Conservation (phyloP, 1,284 basidiomycete species). For the Agaricales sp. region DNA sequence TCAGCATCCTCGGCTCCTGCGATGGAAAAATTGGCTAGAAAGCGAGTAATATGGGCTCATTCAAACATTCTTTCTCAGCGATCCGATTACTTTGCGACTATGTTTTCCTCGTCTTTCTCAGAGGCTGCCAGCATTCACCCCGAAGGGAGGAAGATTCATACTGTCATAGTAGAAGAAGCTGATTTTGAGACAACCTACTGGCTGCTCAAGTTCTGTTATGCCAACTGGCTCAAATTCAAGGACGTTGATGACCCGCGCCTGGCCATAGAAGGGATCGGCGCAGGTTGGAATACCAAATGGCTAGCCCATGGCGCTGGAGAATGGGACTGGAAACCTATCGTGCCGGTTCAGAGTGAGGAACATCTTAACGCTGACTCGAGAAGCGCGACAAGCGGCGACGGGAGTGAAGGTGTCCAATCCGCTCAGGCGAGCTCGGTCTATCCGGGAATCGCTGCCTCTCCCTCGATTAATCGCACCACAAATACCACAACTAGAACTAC, state of each 20-base stretch:
- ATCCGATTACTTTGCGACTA: conserved; percentile 75
- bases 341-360: not conserved
- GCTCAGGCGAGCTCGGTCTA: conserved; percentile 9
- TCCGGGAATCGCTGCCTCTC: conserved; percentile 6
- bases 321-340: conserved; percentile 57
- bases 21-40: conserved; percentile 43
- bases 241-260: conserved; percentile 55
- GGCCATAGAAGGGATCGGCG: conserved; percentile 51
- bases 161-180: conserved; percentile 70
- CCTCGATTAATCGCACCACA: conserved; percentile 14
- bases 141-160: conserved; percentile 50
- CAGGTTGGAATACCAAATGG: conserved; percentile 54
- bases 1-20: conserved; percentile 23
- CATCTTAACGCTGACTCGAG: conserved; percentile 27
- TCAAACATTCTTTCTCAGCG: conserved; percentile 63
- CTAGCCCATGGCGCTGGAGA: conserved; percentile 39
- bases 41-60: conserved; percentile 73
- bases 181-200: conserved; percentile 79
- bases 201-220: conserved; percentile 75
- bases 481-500: conserved; percentile 9
- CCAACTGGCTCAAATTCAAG: conserved; percentile 60
- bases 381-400: conserved; percentile 29
- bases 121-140: conserved; percentile 35
- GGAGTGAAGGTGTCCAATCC: conserved; percentile 34
- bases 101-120: conserved; percentile 64